These are phyloP conservation scores for Brassica napus DNA, from an alignment of 345 rosid genomes.

Conservation along the genomic window DNA sequence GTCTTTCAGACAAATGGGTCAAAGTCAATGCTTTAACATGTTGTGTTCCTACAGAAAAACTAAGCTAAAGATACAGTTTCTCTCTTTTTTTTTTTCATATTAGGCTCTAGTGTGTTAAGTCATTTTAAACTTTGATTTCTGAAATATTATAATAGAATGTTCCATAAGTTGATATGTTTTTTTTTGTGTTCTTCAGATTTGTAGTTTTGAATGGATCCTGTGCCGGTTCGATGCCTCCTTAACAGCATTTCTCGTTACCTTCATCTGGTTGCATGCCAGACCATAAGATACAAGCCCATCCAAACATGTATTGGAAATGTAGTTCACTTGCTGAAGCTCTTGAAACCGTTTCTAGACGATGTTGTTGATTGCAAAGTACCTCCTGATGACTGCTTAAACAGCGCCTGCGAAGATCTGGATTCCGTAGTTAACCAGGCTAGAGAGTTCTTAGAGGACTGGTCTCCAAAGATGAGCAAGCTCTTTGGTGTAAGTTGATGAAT, in stretches of 20 bases:
- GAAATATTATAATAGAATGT: neutral
- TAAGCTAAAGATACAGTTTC: slow-evolving; percentile 2
- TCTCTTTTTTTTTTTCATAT: neutral
- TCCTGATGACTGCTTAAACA: slow-evolving; percentile 52
- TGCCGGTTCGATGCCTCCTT: slow-evolving; percentile 62
- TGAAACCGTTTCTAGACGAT: slow-evolving; percentile 80
- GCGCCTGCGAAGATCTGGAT: slow-evolving; percentile 77
- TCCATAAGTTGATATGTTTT: neutral
- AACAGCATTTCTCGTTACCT: slow-evolving; percentile 86
- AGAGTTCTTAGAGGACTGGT: slow-evolving; percentile 81
- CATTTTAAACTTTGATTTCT: neutral
- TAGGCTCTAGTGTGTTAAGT: neutral
- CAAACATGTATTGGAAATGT: slow-evolving; percentile 59
- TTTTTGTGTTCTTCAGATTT: neutral
- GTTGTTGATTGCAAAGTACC: slow-evolving; percentile 59
- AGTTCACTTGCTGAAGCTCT: slow-evolving; percentile 59
- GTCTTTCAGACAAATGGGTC: slow-evolving; percentile 24
- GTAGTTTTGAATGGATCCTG: slow-evolving; percentile 57
- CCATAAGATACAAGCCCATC: slow-evolving; percentile 51
- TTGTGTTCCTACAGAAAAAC: slow-evolving; percentile 16
- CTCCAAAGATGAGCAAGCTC: slow-evolving; percentile 73
- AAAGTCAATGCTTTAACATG: slow-evolving; percentile 32
- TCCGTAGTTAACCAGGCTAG: slow-evolving; percentile 67
- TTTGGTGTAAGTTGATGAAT: slow-evolving; percentile 55
- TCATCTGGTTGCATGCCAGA: slow-evolving; percentile 82